Evolutionary conservation across 805 yeast species (phyloP), one percentile per base, ranked within the genome.

Genomic region (Wickerhamiella musiphila): DNA sequence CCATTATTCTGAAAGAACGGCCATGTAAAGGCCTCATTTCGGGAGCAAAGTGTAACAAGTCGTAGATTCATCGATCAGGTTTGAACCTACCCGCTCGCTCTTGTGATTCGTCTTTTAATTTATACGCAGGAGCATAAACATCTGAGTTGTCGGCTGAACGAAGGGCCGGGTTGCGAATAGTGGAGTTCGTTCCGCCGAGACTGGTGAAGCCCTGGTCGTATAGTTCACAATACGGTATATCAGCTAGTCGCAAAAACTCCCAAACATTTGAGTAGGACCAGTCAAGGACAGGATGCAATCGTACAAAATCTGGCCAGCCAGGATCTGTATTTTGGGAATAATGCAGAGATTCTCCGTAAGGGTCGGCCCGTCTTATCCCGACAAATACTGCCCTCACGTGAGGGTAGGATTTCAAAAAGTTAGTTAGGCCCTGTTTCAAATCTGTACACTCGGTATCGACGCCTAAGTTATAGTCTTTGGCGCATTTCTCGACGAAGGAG

Each of bases 141-240:
- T n/a, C n/a, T n/a, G n/a, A n/a, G 5, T 53, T 53, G 8, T 47
- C 42, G 35, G 28, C 51, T 31, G 14, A 34, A 15, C 32, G 45
- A 31, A 78, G 51, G 34, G 57, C 61, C 9, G 93, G 93, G 49
- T 90, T 90, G 21, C 67, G 70, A 2, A 65, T 45, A 0, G 98
- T 86, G 26, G 70, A 66, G 34, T 66, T 56, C 1, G 70, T 57
- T 0, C 93, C 90, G 2, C 98, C 98, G 13, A 90, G 54, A 1
- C 94, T 79, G 1, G 98, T 84, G 47, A 76, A 90, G 0, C 98
- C 98, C 23, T 43, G 35, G 42, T 78, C 92, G 47, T 90, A 90
- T 35, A 90, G 56, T 2, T 49, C 44, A 50, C 96, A 86, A 50
- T 86, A 83, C 3, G 64, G 63, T 26, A 75, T 63, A n/a, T 63